Evolutionary conservation across 768 basidiomycete genomes (phyloP).

Genomic region (Collybia sp.): DNA sequence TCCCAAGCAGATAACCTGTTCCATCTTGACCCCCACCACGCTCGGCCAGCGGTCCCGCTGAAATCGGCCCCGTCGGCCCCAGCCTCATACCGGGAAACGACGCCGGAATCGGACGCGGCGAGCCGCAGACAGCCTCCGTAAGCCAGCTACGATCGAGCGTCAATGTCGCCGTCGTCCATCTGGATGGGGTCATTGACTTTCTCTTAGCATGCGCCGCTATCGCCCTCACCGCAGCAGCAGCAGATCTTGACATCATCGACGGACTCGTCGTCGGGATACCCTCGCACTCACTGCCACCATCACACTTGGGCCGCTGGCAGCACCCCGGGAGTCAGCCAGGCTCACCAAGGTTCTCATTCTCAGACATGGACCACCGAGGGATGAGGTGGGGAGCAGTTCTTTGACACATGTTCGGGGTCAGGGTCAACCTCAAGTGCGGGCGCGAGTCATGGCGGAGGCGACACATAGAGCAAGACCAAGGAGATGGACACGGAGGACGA

Average conservation of each 20-base stretch:
- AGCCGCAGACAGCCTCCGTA: conserved; percentile 7
- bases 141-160: conserved; percentile 24
- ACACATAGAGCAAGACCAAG: conserved; percentile 37
- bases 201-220: conserved; percentile 50
- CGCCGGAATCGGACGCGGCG: conserved; percentile 18
- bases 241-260: conserved; percentile 41
- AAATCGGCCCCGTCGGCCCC: conserved; percentile 30
- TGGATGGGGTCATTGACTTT: conserved; percentile 48
- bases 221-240: conserved; percentile 64
- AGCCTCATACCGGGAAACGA: conserved; percentile 7
- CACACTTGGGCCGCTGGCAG: conserved; percentile 13
- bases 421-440: conserved; percentile 37
- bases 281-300: conserved; percentile 18
- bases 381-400: conserved; percentile 44
- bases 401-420: conserved; percentile 45
- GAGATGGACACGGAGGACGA: conserved; percentile 73
- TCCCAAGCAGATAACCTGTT: conserved; percentile 85
- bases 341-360: conserved; percentile 8
- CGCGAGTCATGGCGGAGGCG: conserved; percentile 22
- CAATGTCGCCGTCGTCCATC: conserved; percentile 49
- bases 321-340: conserved; percentile 17
- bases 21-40: conserved; percentile 77
- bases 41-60: conserved; percentile 72
- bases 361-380: conserved; percentile 31
- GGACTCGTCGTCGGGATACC: conserved; percentile 19